Percentiles rank a stretch among this genome's conserved stretches.
phyloP scores from a whole-genome alignment of 108 stramenopile genomes.

The Poteriospumella lacustris region DNA sequence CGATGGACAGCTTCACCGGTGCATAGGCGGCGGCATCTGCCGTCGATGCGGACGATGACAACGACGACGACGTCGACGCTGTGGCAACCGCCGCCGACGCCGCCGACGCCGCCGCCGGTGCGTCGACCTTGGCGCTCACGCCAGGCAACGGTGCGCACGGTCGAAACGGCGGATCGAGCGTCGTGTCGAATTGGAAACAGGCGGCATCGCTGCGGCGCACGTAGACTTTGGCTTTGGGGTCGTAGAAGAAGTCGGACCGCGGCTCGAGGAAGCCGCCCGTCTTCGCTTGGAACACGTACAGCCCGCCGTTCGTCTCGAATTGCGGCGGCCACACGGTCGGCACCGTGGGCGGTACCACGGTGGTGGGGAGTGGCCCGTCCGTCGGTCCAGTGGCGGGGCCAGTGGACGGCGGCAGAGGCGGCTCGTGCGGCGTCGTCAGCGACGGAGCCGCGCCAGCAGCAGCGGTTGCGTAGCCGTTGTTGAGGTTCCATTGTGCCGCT shows the following conservation, averaged over 20 bases:
- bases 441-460: not conserved
- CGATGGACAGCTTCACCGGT: not conserved
- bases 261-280: slow-evolving; percentile 15
- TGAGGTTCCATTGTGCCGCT: not conserved
- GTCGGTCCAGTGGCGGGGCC: too few species aligned
- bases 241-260: not conserved
- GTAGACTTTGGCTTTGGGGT: slow-evolving; percentile 21
- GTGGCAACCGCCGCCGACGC: not conserved
- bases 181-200: not conserved
- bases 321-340: not conserved
- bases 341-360: too few species aligned
- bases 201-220: not conserved
- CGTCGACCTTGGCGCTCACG: not conserved
- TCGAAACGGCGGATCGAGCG: slow-evolving; percentile 12
- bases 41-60: not conserved
- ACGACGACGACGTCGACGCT: not conserved
- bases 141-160: not conserved
- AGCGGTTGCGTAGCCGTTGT: not conserved
- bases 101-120: not conserved
- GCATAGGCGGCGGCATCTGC: not conserved
- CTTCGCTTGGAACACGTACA: slow-evolving; percentile 16
- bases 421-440: not conserved
- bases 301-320: slow-evolving; percentile 11
- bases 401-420: too few species aligned
- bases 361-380: too few species aligned